Evolutionary conservation across 305 asterid species (phyloP).

Genomic region (Fraxinus ornus): DNA sequence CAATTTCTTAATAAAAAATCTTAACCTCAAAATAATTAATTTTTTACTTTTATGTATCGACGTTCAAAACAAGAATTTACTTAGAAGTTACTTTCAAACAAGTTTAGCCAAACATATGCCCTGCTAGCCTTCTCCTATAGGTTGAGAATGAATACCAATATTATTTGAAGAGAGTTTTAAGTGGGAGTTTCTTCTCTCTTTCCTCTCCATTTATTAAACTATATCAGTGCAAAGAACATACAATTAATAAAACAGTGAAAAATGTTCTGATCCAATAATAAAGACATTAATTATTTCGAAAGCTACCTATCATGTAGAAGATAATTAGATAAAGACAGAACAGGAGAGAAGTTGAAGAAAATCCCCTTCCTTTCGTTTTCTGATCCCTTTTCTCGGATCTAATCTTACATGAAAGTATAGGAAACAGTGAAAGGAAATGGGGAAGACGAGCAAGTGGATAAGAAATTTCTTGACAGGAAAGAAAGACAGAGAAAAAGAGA

Average conservation of each 20-base stretch:
- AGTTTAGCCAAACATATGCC: neutral
- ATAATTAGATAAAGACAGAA: neutral
- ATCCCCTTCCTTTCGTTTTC: neutral
- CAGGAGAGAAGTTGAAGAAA: slow-evolving; percentile 9
- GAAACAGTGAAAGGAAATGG: slow-evolving; percentile 61
- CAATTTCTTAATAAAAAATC: neutral
- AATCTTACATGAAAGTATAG: neutral
- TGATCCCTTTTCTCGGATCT: neutral
- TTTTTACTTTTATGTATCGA: neutral
- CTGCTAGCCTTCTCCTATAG: slow-evolving; percentile 18
- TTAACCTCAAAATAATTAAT: neutral
- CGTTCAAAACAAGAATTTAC: neutral
- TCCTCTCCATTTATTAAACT: slow-evolving; percentile 23
- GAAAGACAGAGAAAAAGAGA: slow-evolving; percentile 52
- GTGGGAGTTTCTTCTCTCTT: slow-evolving; percentile 41
- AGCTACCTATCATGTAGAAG: slow-evolving; percentile 29
- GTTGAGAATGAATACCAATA: slow-evolving; percentile 48
- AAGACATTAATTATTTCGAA: slow-evolving; percentile 36
- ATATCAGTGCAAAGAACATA: neutral
- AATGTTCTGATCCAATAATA: slow-evolving; percentile 21
- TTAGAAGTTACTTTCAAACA: neutral
- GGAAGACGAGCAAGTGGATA: slow-evolving; percentile 85
- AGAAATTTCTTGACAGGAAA: slow-evolving; percentile 66
- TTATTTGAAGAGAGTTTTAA: slow-evolving; percentile 10
- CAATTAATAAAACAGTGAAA: slow-evolving; percentile 29